phyloP scores from a whole-genome alignment of 2,329 filamentous ascomycete species.

The Cercospora zeina region DNA sequence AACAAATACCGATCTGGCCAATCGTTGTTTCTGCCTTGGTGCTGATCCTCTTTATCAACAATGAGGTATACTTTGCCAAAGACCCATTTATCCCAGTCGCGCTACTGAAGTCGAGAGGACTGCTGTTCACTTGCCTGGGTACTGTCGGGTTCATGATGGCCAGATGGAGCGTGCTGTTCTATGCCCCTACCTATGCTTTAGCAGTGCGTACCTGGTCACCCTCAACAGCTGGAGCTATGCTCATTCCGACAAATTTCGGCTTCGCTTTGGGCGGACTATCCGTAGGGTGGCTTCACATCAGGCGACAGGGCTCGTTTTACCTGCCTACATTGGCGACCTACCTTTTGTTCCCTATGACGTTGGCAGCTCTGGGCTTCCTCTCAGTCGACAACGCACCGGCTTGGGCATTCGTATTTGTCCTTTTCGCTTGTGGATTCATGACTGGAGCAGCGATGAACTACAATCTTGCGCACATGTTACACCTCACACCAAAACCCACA shows the following conservation, averaged over 20 bases:
- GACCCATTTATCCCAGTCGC: slow-evolving; percentile 75
- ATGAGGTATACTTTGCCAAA: slow-evolving; percentile 63
- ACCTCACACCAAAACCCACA: slow-evolving; percentile 64
- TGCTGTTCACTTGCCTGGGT: slow-evolving; percentile 70
- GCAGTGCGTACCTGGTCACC: slow-evolving; percentile 70
- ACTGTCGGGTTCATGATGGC: slow-evolving; percentile 78
- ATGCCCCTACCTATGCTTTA: slow-evolving; percentile 75
- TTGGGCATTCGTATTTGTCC: slow-evolving; percentile 57
- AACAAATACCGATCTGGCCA: slow-evolving; percentile 59
- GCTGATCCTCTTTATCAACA: slow-evolving; percentile 59
- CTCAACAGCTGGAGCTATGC: slow-evolving; percentile 69
- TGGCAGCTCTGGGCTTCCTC: slow-evolving; percentile 58
- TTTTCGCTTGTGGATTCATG: slow-evolving; percentile 70
- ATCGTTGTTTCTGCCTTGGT: slow-evolving; percentile 61
- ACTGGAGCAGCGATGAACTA: slow-evolving; percentile 77
- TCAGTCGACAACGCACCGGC: slow-evolving; percentile 56
- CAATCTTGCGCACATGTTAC: slow-evolving; percentile 74
- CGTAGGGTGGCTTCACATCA: slow-evolving; percentile 74
- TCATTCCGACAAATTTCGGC: slow-evolving; percentile 78
- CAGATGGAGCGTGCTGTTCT: slow-evolving; percentile 79
- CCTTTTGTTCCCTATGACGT: slow-evolving; percentile 60
- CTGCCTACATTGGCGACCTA: slow-evolving; percentile 53
- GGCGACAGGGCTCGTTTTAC: slow-evolving; percentile 72
- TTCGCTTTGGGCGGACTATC: slow-evolving; percentile 73
- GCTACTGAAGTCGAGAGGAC: slow-evolving; percentile 68